Evolutionary conservation across 495 filamentous ascomycete species (phyloP).

Genomic region (Xylaria grammica): DNA sequence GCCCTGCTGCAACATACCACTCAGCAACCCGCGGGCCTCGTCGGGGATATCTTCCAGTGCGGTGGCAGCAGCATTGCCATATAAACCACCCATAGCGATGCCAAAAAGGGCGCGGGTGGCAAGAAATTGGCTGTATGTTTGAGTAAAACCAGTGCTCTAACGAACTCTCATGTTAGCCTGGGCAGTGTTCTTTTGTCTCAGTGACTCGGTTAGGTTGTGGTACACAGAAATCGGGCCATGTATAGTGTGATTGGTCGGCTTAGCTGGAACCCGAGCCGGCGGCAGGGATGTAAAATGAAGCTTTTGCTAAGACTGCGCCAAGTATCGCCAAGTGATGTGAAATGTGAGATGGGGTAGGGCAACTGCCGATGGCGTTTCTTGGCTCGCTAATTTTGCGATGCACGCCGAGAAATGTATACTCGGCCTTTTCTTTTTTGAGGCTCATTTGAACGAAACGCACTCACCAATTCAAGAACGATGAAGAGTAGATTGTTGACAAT

Average conservation of each 20-base stretch:
- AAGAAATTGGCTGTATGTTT: conserved; percentile 79
- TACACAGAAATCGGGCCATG: background rate
- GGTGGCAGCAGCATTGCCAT: conserved; percentile 86
- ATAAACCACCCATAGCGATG: conserved; percentile 87
- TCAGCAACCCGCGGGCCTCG: conserved; percentile 75
- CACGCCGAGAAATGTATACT: conserved; percentile 5
- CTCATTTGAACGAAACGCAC: conserved; percentile 20
- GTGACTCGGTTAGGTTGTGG: background rate
- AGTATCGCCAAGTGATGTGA: conserved; percentile 32
- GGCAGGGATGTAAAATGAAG: conserved; percentile 19
- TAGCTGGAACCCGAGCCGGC: background rate
- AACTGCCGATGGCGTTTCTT: conserved; percentile 15
- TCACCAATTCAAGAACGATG: conserved; percentile 72
- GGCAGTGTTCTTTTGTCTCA: background rate
- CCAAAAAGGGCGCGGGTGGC: conserved; percentile 85
- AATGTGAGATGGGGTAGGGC: conserved; percentile 11
- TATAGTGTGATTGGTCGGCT: background rate
- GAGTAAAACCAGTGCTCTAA: conserved; percentile 74
- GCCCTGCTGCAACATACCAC: conserved; percentile 84
- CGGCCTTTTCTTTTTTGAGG: background rate
- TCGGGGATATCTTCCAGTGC: conserved; percentile 83
- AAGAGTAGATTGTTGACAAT: conserved; percentile 83
- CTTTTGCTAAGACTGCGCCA: conserved; percentile 41
- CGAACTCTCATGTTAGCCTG: conserved; percentile 23
- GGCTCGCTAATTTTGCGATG: background rate